Evolutionary conservation across 2,329 filamentous ascomycete species (phyloP), one percentile per base, ranked within the genome.

Genomic region (Pyrenochaeta sp.): DNA sequence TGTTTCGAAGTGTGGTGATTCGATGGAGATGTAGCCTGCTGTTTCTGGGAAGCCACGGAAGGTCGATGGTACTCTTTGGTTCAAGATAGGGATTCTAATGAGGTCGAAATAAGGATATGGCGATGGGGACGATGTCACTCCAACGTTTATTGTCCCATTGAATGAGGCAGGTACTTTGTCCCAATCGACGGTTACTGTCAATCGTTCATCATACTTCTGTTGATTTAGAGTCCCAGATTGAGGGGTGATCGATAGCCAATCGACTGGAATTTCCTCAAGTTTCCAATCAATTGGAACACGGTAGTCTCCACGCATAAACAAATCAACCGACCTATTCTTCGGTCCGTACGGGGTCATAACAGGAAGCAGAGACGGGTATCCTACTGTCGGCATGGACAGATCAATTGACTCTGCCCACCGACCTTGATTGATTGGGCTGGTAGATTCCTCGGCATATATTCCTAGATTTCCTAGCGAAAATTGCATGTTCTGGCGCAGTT

Each of bases 311-410:
- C 55, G 34, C 49, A 52, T 53, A 17, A 51, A 58, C 2, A 58
- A 27, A 26, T 58, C 53, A 6, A 58, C 30, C 7, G 39, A 46
- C 15, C 55, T 32, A 3, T 36, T 19, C 3, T 31, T 3, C n/a
- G 55, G 55, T 1, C 56, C 56, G 36, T 58, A 58, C 1, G 44
- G 47, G 45, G 48, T 47, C 54, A 58, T 55, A 11, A 43, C 44
- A 2, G 47, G 48, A 10, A 52, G 9, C 10, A 19, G 40, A 4
- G 44, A 41, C 11, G 41, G 40, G 11, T 45, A 51, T 3, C 31
- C 36, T 6, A 76, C 82, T 49, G 83, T 83, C 60, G 75, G 84
- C 31, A 88, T 72, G 29, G 81, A 75, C 8, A 84, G 84, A 34
- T 52, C 53, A 17, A 4, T 81, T 76, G 7, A 86, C 68, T 13